Percentiles rank a stretch among this genome's conserved stretches.
Conservation (phyloP, 1,284 basidiomycete species). For the Fomes fomentarius region DNA sequence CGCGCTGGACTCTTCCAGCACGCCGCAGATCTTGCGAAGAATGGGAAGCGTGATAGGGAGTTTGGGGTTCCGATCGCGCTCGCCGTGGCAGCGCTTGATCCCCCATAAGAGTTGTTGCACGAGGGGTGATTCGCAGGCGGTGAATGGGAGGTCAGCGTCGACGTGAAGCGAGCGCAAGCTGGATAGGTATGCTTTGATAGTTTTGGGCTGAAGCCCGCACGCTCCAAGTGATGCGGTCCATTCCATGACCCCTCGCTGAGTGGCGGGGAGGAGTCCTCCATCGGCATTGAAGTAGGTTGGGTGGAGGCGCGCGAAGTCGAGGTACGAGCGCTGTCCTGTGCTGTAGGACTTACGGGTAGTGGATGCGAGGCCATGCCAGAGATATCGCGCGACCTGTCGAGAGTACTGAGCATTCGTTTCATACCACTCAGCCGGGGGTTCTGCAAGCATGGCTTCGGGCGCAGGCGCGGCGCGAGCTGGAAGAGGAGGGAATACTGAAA, state of each 20-base stretch:
- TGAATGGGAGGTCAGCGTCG: constrained; percentile 29
- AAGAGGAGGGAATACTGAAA: constrained; percentile 12
- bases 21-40: constrained; percentile 11
- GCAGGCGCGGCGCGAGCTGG: constrained; percentile 5
- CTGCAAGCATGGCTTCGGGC: background rate
- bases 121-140: constrained; percentile 26
- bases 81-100: constrained; percentile 34
- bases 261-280: constrained; percentile 32
- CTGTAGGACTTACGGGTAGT: constrained; percentile 32
- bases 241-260: constrained; percentile 29
- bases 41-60: constrained; percentile 29
- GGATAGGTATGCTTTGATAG: constrained; percentile 37
- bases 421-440: constrained; percentile 11
- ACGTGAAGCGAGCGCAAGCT: constrained; percentile 29
- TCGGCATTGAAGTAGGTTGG: constrained; percentile 22
- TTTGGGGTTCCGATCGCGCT: constrained; percentile 25
- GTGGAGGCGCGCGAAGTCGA: constrained; percentile 31
- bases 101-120: constrained; percentile 31
- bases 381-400: constrained; percentile 5
- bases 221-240: constrained; percentile 27
- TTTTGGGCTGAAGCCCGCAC: constrained; percentile 26
- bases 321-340: constrained; percentile 34
- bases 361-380: constrained; percentile 34
- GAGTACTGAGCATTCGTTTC: constrained; percentile 10
- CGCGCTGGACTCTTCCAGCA: background rate